Percentiles rank a stretch among this genome's conserved stretches.
phyloP scores from a whole-genome alignment of 202 grass and related monocot species.

The Schoenoplectus triqueter region DNA sequence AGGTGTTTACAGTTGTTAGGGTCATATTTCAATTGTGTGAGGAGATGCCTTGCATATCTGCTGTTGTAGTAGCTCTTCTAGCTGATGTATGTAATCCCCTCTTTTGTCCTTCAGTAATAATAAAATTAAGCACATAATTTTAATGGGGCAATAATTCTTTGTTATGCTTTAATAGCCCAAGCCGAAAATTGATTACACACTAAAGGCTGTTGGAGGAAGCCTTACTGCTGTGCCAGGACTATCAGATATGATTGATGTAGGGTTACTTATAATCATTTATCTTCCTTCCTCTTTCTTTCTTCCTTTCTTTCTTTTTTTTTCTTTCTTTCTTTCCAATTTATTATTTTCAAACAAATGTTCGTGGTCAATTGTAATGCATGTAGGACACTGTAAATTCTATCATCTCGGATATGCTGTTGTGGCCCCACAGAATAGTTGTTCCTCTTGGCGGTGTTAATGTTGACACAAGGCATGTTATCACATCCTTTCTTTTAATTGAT shows the following conservation, averaged over 20 bases:
- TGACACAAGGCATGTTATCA: constrained; percentile 60
- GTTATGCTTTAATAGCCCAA: constrained; percentile 70
- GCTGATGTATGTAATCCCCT: constrained; percentile 55
- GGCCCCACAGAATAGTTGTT: constrained; percentile 95
- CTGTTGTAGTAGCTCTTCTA: constrained; percentile 87
- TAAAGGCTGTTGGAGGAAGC: constrained; percentile 96
- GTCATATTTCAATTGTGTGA: constrained; percentile 89
- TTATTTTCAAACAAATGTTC: constrained; percentile 32
- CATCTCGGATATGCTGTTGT: constrained; percentile 94
- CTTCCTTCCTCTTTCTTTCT: background rate
- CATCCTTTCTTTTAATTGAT: constrained; percentile 15
- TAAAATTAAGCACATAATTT: constrained; percentile 13
- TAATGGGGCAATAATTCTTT: constrained; percentile 23
- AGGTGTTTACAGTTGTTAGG: constrained; percentile 87
- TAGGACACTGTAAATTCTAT: constrained; percentile 85
- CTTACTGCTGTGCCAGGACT: constrained; percentile 92
- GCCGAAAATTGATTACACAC: constrained; percentile 84
- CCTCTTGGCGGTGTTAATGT: constrained; percentile 85
- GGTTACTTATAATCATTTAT: background rate
- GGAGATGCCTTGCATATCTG: constrained; percentile 94
- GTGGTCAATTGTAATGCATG: constrained; percentile 18
- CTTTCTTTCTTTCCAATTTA: background rate
- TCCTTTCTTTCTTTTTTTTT: background rate
- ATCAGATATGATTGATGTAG: constrained; percentile 98
- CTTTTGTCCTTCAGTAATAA: constrained; percentile 19